Percentiles rank a stretch among this genome's conserved stretches.
phyloP scores from a whole-genome alignment of 2,329 filamentous ascomycete genomes.

The Aspergillus intermedius region DNA sequence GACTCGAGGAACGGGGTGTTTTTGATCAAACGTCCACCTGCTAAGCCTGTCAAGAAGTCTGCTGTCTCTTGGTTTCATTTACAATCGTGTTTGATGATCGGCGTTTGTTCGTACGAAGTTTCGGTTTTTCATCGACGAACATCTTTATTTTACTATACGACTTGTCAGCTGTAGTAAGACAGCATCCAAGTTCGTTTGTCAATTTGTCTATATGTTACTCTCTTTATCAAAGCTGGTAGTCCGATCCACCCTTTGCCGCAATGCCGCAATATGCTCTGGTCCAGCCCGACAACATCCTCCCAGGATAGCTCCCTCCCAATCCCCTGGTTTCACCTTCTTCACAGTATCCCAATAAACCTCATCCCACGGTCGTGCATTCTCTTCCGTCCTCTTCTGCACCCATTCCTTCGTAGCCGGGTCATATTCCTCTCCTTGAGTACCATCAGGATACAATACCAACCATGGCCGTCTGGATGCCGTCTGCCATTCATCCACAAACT shows the following conservation, averaged over 20 bases:
- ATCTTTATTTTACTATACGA: too few relatives aligned
- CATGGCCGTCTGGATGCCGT: conserved; percentile 32
- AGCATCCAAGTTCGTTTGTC: too few relatives aligned
- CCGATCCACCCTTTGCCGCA: not conserved
- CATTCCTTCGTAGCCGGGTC: conserved; percentile 58
- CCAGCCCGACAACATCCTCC: conserved; percentile 11
- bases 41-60: too few relatives aligned
- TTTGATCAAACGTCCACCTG: too few relatives aligned
- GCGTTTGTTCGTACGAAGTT: too few relatives aligned
- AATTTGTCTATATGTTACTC: too few relatives aligned
- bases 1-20: too few relatives aligned
- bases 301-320: conserved; percentile 10
- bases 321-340: conserved; percentile 3
- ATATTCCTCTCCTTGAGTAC: conserved; percentile 62
- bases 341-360: conserved; percentile 8
- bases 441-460: conserved; percentile 62
- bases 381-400: conserved; percentile 32
- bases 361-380: conserved; percentile 10
- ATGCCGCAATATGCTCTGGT: conserved; percentile 9
- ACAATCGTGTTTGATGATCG: too few relatives aligned
- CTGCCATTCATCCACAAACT: conserved; percentile 20
- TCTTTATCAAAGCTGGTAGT: too few relatives aligned
- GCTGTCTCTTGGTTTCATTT: too few relatives aligned
- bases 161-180: too few relatives aligned
- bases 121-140: too few relatives aligned